Evolutionary conservation across 1,284 basidiomycete genomes (phyloP), one percentile per base, ranked within the genome.

Genomic region (Trichosporon sp.): DNA sequence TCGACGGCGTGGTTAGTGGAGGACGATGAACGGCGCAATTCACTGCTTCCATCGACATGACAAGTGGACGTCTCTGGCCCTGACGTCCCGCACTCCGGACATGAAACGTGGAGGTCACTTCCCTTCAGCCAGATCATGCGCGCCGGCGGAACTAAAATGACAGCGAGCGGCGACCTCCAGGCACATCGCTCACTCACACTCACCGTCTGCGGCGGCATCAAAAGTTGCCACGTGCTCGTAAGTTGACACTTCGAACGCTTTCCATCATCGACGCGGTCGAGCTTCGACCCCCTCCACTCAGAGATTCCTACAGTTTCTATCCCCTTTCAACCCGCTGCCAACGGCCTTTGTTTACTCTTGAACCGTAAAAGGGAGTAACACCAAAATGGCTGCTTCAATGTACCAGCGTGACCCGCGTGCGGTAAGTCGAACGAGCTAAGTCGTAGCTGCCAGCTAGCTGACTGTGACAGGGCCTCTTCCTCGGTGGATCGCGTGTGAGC

Each of bases 401-500:
- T 81, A 80, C 69, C 80, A 81, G 67, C 70, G 79, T 46, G 80
- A 81, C 67, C 80, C 80, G 9, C 68, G 80, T 64, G 77, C 80
- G 65, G 80, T 80, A 46, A 69, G 78, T 76, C n/a, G 8, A 14
- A 4, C 56, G 21, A 2, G 21, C 23, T 8, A n/a, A 7, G 23
- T 13, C 27, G 19, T 13, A 11, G 36, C 29, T 23, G 52, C n/a
- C 21, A 32, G 32, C n/a, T n/a, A 25, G 67, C 70, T 73, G 65
- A 73, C 60, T n/a, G 25, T 29, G 29, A 56, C 65, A 80, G 77
- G 92, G 92, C 63, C 89, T 90, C 52, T 97, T 98, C 80, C 85
- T 97, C 52, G 95, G 95, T 67, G 95, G 95, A 44, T 90, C 95
- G 81, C 86, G 95, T 77, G 88, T 95, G 34, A 91, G 91, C 74